A percentile compares a stretch with the other conserved stretches of the same genome.
phyloP scores from a whole-genome alignment of 176 grass and related monocot species.

The Juncus inflexus region DNA sequence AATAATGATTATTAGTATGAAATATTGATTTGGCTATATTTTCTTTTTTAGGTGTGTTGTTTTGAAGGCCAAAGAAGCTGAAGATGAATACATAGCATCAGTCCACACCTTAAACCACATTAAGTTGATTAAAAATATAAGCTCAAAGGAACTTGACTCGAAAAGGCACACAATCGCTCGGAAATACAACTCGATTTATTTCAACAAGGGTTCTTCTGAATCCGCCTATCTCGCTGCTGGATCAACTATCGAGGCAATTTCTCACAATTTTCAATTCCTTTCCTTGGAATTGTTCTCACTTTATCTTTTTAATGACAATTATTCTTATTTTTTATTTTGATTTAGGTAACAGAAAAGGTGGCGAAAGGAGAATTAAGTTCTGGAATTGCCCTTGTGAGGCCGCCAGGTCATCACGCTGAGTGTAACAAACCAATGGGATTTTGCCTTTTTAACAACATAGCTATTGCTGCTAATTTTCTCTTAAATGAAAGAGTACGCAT shows the following conservation, averaged over 20 bases:
- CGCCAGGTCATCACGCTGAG: constrained; percentile 97
- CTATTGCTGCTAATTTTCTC: constrained; percentile 75
- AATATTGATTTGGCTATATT: not conserved
- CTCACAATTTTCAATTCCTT: not conserved
- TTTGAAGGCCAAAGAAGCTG: constrained; percentile 65
- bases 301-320: not conserved
- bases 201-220: constrained; percentile 83
- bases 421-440: constrained; percentile 88
- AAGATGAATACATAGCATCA: constrained; percentile 57
- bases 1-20: not conserved
- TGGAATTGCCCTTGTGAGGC: constrained; percentile 87
- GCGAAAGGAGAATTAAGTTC: constrained; percentile 69
- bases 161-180: constrained; percentile 53
- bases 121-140: constrained; percentile 75
- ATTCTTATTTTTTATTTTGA: constrained; percentile 16
- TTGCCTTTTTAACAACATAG: constrained; percentile 97
- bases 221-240: constrained; percentile 90
- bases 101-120: constrained; percentile 75
- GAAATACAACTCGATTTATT: constrained; percentile 83
- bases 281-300: not conserved
- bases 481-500: constrained; percentile 73
- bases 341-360: constrained; percentile 85
- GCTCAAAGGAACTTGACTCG: constrained; percentile 60
- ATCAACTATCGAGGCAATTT: constrained; percentile 73
- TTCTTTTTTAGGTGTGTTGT: constrained; percentile 44